Evolutionary conservation across 2,329 filamentous ascomycete genomes (phyloP), one percentile per base, ranked within the genome.

Genomic region (Aspergillus vadensis): DNA sequence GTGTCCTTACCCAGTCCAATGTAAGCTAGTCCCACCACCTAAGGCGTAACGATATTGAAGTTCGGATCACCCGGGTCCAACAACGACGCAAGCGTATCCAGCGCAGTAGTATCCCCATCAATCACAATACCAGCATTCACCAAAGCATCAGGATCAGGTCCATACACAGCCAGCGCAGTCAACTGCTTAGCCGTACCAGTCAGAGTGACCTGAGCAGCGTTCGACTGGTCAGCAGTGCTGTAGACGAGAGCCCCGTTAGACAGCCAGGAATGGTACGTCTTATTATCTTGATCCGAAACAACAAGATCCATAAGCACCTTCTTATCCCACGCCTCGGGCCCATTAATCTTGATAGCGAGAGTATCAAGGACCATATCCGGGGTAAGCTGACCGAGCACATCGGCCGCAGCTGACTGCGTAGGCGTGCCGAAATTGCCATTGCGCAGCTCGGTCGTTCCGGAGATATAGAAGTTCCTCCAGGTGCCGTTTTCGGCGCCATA

Each of bases 381-480:
- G 2, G 39, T 50, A 14, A 60, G 53, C n/a, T 56, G 53, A 2
- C 21, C 23, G 8, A 54, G 36, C 12, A 52, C n/a, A 21, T 63
- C 61, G 0, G 43, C 9, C 23, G 60, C 54, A n/a, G 41, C 41
- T 4, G 41, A 6, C 41, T 44, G 41, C 2, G 58, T 60, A 1
- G 47, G 57, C 2, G 54, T 54, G 5, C 57, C 57, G 6, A 44
- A 44, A 8, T 44, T 44, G 3, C 41, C 41, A 23, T 21, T 7
- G 23, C 60, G 57, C 55, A 77, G 68, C 50, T 73, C 72, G 23
- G 59, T 55, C 6, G 76, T 70, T 0, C 67, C 70, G 1, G 69
- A 70, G 4, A 79, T 65, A 53, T 74, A 79, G 53, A 78, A 76
- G 57, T 79, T 79, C 3, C 78, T 65, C 77, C 77, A 79, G 0